Evolutionary conservation across 2,329 filamentous ascomycete genomes (phyloP), one percentile per base, ranked within the genome.

Genomic region (Hypoxylon sp.): DNA sequence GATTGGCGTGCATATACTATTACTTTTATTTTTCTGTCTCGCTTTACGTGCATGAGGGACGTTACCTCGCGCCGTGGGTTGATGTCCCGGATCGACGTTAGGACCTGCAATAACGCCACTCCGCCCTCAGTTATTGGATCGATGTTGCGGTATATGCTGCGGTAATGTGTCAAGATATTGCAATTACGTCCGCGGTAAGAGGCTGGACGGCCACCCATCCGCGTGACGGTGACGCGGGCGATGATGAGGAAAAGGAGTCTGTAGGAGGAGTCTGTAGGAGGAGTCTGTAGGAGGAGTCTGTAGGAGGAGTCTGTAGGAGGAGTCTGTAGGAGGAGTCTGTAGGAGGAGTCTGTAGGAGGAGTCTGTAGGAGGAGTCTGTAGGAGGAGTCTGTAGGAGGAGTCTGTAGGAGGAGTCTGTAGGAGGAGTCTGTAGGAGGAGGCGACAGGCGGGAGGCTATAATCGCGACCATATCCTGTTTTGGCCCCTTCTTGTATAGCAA

Each of bases 41-140:
- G 24, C 33, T 62, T 56, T 56, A 62, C 58, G 27, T 62, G 61
- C 58, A 62, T 64, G 54, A n/a, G 52, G 42, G 55, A 65, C 54
- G 62, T 59, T 63, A 62, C 57, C 62, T 63, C 54, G 51, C 57
- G 54, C 59, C 57, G 57, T 61, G 51, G 53, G 45, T 58, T 60
- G 52, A 58, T 60, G 49, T 60, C 50, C 58, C 54, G 61, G 63
- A 64, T 66, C 63, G 63, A 61, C 61, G 53, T 55, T 52, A 62
- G 41, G 43, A 43, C 37, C 23, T 37, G 48, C 49, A 40, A 35
- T 29, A 48, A 33, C 43, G 51, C n/a, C 35, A 26, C 41, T 57
- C 24, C 52, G 45, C 37, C 58, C 53, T 58, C 41, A 42, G 48
- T 41, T 58, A 51, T 54, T 56, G 52, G 59, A 48, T 29, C 9